Percentiles rank a stretch among this genome's conserved stretches.
These are phyloP conservation scores for Rhytidhysteron rufulum DNA, from an alignment of 2,329 filamentous ascomycete species.

Conservation along the genomic window DNA sequence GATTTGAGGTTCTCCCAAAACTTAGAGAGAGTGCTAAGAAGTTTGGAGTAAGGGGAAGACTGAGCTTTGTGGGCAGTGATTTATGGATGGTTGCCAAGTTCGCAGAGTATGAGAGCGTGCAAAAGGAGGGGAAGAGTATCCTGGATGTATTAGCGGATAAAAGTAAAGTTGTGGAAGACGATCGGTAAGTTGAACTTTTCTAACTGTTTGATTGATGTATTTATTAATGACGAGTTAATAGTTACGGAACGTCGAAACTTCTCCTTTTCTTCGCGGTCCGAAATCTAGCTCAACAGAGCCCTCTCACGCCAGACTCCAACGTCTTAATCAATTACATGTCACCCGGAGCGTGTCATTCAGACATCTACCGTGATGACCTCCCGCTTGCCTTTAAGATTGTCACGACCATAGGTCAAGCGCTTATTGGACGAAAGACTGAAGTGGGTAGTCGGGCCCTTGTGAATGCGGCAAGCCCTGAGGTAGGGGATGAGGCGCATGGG, in stretches of 20 bases:
- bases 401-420: background rate
- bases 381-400: conserved; percentile 4
- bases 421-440: conserved; percentile 18
- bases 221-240: conserved; percentile 1
- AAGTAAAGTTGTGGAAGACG: conserved; percentile 8
- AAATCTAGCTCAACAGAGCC: conserved; percentile 14
- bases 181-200: conserved; percentile 9
- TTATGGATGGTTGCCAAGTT: conserved; percentile 20
- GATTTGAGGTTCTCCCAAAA: conserved; percentile 23
- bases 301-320: conserved; percentile 15
- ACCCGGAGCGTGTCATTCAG: conserved; percentile 23
- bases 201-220: background rate
- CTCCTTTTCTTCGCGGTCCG: conserved; percentile 21
- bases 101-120: conserved; percentile 8
- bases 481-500: conserved; percentile 16
- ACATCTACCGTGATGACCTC: conserved; percentile 21
- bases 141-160: conserved; percentile 18
- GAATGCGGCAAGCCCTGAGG: conserved; percentile 12
- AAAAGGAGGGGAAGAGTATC: conserved; percentile 10
- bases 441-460: conserved; percentile 18
- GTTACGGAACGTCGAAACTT: conserved; percentile 22
- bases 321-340: conserved; percentile 25
- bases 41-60: conserved; percentile 10
- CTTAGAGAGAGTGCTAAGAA: conserved; percentile 16
- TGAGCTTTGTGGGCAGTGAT: conserved; percentile 27